Evolutionary conservation across 768 basidiomycete species (phyloP).

Genomic region (Rhizopogon sp.): DNA sequence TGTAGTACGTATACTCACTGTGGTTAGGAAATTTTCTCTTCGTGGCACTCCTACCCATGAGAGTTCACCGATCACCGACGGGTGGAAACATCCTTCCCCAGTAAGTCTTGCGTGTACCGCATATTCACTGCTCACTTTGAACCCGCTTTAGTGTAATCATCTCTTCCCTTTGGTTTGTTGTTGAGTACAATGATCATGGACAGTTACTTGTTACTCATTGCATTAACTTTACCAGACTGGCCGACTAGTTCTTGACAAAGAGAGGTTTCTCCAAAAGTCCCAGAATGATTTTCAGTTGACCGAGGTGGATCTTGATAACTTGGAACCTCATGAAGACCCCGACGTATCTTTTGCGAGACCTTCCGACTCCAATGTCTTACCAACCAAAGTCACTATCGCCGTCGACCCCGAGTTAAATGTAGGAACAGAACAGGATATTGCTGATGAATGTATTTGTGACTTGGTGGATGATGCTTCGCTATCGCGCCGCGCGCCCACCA

Average conservation of each 20-base stretch:
- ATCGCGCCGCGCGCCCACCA: too few species aligned
- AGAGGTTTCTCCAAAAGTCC: background rate
- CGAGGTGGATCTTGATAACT: background rate
- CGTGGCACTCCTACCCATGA: too few species aligned
- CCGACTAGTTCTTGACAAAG: background rate
- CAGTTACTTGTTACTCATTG: background rate
- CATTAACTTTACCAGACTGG: background rate
- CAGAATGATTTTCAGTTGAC: too few species aligned
- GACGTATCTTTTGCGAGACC: background rate
- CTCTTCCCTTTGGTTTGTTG: background rate
- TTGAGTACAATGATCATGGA: background rate
- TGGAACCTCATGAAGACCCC: background rate
- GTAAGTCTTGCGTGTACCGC: conserved; percentile 7
- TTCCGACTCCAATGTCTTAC: background rate
- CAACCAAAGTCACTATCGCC: background rate
- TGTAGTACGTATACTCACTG: too few species aligned
- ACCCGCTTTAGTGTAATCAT: background rate
- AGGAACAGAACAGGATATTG: background rate
- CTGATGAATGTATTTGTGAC: background rate
- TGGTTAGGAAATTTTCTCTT: too few species aligned
- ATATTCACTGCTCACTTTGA: background rate
- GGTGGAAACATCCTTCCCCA: background rate
- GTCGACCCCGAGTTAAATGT: too few species aligned
- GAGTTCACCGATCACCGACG: too few species aligned
- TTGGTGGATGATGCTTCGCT: too few species aligned